Conservation (phyloP, 2,329 filamentous ascomycete genomes). For the Whalleya microplaca region DNA sequence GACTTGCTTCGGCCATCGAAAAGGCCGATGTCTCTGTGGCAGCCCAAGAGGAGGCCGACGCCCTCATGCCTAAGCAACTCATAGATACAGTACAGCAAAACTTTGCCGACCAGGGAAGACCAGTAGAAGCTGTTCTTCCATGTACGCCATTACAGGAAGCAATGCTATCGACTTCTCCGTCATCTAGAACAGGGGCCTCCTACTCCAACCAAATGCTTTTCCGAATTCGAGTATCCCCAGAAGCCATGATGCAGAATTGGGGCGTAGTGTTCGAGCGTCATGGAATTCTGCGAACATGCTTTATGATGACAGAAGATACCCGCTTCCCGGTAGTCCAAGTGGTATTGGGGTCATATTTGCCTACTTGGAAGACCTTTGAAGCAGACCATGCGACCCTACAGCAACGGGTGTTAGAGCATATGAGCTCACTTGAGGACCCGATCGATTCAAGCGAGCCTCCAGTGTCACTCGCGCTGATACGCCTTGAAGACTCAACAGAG, state of each 20-base stretch:
- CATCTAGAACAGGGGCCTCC: slow-evolving; percentile 43
- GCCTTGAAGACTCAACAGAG: slow-evolving; percentile 26
- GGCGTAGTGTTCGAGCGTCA: slow-evolving; percentile 65
- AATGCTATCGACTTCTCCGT: slow-evolving; percentile 68
- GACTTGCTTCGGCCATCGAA: slow-evolving; percentile 51
- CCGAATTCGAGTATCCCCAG: slow-evolving; percentile 54
- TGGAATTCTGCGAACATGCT: slow-evolving; percentile 77
- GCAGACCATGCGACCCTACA: slow-evolving; percentile 16
- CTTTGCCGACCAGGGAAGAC: slow-evolving; percentile 38
- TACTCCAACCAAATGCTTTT: slow-evolving; percentile 79
- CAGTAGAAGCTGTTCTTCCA: slow-evolving; percentile 65
- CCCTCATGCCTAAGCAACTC: slow-evolving; percentile 32
- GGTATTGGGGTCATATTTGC: slow-evolving; percentile 55
- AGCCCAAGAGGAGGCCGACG: background rate
- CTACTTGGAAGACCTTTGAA: slow-evolving; percentile 46
- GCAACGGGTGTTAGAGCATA: slow-evolving; percentile 40
- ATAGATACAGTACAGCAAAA: slow-evolving; percentile 35
- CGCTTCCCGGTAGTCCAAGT: slow-evolving; percentile 73
- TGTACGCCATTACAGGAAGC: slow-evolving; percentile 88
- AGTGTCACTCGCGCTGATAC: slow-evolving; percentile 49
- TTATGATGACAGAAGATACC: slow-evolving; percentile 65
- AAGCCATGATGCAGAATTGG: slow-evolving; percentile 65
- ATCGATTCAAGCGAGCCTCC: slow-evolving; percentile 52
- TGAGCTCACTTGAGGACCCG: slow-evolving; percentile 41
- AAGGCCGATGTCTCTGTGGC: background rate